A percentile compares a stretch with the other conserved stretches of the same genome.
These are phyloP conservation scores for Camellia oleifera DNA, from an alignment of 179 eudicot genomes.

Conservation along the genomic window DNA sequence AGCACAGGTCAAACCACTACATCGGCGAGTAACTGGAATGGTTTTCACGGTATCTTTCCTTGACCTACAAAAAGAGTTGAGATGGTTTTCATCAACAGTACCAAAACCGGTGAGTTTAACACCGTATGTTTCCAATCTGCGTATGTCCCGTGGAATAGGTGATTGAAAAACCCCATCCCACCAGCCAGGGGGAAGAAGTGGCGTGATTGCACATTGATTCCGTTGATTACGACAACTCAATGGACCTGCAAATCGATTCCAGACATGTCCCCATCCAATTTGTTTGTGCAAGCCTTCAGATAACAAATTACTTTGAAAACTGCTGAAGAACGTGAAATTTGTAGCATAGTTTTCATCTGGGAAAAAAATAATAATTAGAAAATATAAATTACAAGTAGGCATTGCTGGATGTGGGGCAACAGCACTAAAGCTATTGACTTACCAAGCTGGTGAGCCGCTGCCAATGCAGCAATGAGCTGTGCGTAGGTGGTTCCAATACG, in stretches of 20 bases:
- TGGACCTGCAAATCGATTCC: constrained; percentile 88
- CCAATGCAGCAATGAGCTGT: constrained; percentile 72
- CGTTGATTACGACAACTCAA: constrained; percentile 67
- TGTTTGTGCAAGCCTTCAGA: constrained; percentile 57
- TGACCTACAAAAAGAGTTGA: constrained; percentile 46
- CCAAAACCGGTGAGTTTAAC: constrained; percentile 54
- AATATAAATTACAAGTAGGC: not conserved
- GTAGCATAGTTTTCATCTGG: constrained; percentile 45
- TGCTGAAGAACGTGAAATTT: constrained; percentile 48
- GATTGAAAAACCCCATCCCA: constrained; percentile 92
- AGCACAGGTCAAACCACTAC: constrained; percentile 20
- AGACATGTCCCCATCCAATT: constrained; percentile 87
- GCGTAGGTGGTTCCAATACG: constrained; percentile 91
- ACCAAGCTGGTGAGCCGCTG: constrained; percentile 71
- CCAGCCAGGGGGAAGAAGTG: constrained; percentile 84
- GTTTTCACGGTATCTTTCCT: constrained; percentile 32
- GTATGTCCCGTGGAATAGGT: constrained; percentile 64
- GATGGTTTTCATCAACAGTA: constrained; percentile 52
- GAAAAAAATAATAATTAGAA: not conserved
- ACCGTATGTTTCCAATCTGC: constrained; percentile 62
- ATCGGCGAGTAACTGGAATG: constrained; percentile 15
- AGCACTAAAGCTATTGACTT: constrained; percentile 4
- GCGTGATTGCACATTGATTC: constrained; percentile 71
- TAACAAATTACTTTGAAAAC: constrained; percentile 52
- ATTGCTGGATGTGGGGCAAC: not conserved